Base-by-base conservation (phyloP, 1,139 yeast species). In the Sugiyamaella novakii region DNA sequence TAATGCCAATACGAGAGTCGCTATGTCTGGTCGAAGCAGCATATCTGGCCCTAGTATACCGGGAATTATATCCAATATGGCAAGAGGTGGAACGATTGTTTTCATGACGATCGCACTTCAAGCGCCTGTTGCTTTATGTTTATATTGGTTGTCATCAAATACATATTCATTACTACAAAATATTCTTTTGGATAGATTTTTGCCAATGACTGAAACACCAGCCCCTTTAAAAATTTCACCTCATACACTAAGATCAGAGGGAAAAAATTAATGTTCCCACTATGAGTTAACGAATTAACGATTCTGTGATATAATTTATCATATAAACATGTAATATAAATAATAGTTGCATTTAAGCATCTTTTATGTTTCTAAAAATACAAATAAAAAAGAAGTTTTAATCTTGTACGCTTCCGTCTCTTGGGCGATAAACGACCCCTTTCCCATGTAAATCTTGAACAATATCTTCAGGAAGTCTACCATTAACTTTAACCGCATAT, bases 131-230 rank as follows among this genome's bases (percentile, higher is more conserved):
- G 89, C 95, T 0, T 71, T 91, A 38, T 80, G 84, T 0, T 66
- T 88, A 25, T 91, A 88, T 67, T 91, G 98, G 98, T 74, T 87
- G 27, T 81, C 91, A 42, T 88, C 96, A 0, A 91, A 87, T 63
- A 61, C 77, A 1, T 89, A 76, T 62, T 89, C 96, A 1, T 70
- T 87, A 54, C 55, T 79, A 0, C 97, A 89, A 60, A 91, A 89
- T 62, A 65, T 85, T 11, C 52, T 84, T n/a, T 69, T 91, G 63
- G 95, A 89, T 62, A 71, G 75, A 56, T 70, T 76, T 42, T 70
- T 84, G 60, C 96, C 96, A 0, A 49, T 68, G 12, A 33, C 24
- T 8, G 17, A 42, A 4, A 19, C 7, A 3, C 27, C 22, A 5
- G 3, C 15, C 11, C 33, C 39, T 25, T 17, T 34, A 28, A 21